Percentiles rank a stretch among this genome's conserved stretches.
Conservation (phyloP, 2,329 filamentous ascomycete species). For the Colletotrichum incanum region DNA sequence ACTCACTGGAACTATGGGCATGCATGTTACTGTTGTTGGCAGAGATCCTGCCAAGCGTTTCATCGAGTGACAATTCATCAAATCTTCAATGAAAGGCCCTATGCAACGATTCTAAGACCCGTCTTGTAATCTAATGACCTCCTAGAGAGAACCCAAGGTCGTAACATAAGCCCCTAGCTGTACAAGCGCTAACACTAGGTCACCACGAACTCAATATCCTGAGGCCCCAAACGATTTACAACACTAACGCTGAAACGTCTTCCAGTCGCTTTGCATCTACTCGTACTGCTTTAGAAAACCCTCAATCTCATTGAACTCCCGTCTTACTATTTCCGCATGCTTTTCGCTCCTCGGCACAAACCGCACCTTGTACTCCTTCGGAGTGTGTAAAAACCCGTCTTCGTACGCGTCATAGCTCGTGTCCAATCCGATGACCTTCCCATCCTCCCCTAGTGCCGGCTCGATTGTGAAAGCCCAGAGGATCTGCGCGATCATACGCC, state of each 20-base stretch:
- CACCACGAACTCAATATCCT: not conserved
- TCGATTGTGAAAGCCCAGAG: constrained; percentile 62
- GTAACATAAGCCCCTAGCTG: not conserved
- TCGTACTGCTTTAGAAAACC: constrained; percentile 24
- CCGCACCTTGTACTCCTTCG: constrained; percentile 26
- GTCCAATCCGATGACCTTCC: not conserved
- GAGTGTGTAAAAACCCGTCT: constrained; percentile 14
- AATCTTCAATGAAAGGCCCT: too few relatives aligned
- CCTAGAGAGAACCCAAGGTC: not conserved
- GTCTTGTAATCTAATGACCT: not conserved
- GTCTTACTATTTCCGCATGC: constrained; percentile 10
- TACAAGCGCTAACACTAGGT: not conserved
- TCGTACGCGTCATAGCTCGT: constrained; percentile 23
- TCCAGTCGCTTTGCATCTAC: not conserved
- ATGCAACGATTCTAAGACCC: not conserved
- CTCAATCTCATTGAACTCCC: not conserved
- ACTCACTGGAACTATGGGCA: too few relatives aligned
- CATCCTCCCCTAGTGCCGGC: not conserved
- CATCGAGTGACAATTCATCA: too few relatives aligned
- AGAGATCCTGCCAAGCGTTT: too few relatives aligned
- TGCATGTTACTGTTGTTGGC: too few relatives aligned
- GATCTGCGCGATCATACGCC: constrained; percentile 54
- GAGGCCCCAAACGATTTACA: not conserved
- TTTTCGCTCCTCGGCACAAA: constrained; percentile 27
- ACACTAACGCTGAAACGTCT: not conserved